Conservation (phyloP, 495 filamentous ascomycete species). For the Lindgomyces ingoldianus region DNA sequence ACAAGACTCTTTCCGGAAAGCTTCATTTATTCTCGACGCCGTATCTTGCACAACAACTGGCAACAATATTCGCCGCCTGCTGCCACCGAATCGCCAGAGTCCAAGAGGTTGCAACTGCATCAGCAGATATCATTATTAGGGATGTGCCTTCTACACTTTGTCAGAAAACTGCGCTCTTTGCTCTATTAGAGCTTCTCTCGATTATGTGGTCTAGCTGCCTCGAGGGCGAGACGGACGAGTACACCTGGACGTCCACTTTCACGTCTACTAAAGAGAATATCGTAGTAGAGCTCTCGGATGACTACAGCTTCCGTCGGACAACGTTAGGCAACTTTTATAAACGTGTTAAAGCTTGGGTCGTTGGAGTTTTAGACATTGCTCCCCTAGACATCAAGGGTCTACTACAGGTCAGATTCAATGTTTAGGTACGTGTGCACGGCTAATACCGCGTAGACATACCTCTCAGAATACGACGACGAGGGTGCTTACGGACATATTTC, state of each 20-base stretch:
- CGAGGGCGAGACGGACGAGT: constrained; percentile 90
- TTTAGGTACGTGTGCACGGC: constrained; percentile 45
- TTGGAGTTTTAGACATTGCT: constrained; percentile 74
- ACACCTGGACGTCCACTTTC: constrained; percentile 79
- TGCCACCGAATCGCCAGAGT: constrained; percentile 90
- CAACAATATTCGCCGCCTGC: constrained; percentile 78
- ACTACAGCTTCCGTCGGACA: constrained; percentile 72
- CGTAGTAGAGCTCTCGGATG: constrained; percentile 85
- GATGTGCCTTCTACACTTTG: constrained; percentile 88
- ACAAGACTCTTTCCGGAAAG: constrained; percentile 68
- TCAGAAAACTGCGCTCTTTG: constrained; percentile 84
- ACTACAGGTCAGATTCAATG: constrained; percentile 57
- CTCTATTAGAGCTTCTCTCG: constrained; percentile 83
- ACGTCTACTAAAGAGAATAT: constrained; percentile 72
- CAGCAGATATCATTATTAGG: constrained; percentile 79
- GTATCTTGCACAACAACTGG: constrained; percentile 83
- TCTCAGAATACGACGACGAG: constrained; percentile 90
- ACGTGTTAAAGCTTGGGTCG: constrained; percentile 78
- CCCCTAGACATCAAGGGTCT: constrained; percentile 94
- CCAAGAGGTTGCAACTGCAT: constrained; percentile 76
- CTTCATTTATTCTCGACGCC: constrained; percentile 75
- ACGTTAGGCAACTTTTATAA: constrained; percentile 78
- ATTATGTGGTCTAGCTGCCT: constrained; percentile 94
- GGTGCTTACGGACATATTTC: constrained; percentile 85
- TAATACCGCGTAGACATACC: constrained; percentile 65